Evolutionary conservation across 1,284 basidiomycete species (phyloP), one percentile per base, ranked within the genome.

Genomic region (Ceratobasidium theobromae): DNA sequence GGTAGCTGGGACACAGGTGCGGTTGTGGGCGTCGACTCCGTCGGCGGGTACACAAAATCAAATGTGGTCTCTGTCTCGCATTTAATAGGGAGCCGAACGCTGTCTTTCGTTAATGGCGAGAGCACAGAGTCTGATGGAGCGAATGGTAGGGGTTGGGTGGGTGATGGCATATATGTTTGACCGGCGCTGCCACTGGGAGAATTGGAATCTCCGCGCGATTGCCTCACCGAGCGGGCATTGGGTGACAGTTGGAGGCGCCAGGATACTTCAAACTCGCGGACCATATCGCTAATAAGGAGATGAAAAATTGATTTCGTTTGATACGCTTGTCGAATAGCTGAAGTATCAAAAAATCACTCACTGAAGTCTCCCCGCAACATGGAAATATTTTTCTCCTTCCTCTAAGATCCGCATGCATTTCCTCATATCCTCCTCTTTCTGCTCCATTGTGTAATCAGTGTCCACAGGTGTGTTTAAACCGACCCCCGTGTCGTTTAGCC

Each of bases 241-340:
- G 49, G 49, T 11, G 49, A 52, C 16, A 52, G 14, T 23, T 52
- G 27, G 28, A 52, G 49, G 12, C 49, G 49, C 49, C 49, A 52
- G 33, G 25, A 52, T 28, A 30, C 27, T n/a, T 52, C 49, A 33
- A 52, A 52, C 30, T 52, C 49, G 14, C 49, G 49, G 4, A 52
- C 30, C 25, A 52, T 52, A 52, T 52, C 49, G 23, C 49, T 52
- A n/a, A n/a, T n/a, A n/a, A n/a, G n/a, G n/a, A n/a, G n/a, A n/a
- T n/a, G n/a, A n/a, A n/a, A n/a, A n/a, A n/a, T n/a, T n/a, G n/a
- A n/a, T n/a, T n/a, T n/a, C n/a, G n/a, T n/a, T n/a, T n/a, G n/a
- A n/a, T n/a, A n/a, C n/a, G n/a, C n/a, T n/a, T n/a, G n/a, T n/a
- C n/a, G 27, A 49, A 49, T 12, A 49, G 46, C 4, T 5, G 3